Percentiles rank a stretch among this genome's conserved stretches.
Evolutionary conservation across 495 filamentous ascomycete genomes (phyloP).

Genomic region (Sordaria brevicollis): DNA sequence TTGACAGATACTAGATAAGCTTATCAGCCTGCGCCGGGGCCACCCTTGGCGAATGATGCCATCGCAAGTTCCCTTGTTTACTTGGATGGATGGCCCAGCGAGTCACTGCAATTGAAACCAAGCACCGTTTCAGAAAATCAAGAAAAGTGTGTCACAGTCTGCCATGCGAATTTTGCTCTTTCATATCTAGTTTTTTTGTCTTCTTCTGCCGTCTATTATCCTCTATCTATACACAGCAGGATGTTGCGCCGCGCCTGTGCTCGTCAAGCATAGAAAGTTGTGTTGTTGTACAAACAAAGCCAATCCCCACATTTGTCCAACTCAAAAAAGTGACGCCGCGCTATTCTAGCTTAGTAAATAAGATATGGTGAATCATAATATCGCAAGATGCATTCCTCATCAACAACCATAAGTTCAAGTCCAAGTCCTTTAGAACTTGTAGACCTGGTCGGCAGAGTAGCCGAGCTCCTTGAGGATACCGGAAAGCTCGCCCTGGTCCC

Average conservation of each 20-base stretch:
- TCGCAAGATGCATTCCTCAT: background rate
- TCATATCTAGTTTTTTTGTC: background rate
- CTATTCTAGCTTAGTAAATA: background rate
- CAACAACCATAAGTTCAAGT: too few species aligned
- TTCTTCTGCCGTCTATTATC: background rate
- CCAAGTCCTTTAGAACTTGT: constrained; percentile 63
- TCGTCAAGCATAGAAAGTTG: background rate
- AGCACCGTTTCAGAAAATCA: background rate
- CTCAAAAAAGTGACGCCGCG: background rate
- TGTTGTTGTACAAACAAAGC: background rate
- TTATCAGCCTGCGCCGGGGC: background rate
- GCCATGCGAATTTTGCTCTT: background rate
- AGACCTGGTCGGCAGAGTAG: constrained; percentile 88
- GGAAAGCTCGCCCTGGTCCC: constrained; percentile 82
- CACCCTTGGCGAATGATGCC: background rate
- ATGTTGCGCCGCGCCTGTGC: background rate
- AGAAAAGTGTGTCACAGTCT: background rate
- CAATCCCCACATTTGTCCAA: background rate
- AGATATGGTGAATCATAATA: background rate
- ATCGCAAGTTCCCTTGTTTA: background rate
- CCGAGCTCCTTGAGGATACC: constrained; percentile 84
- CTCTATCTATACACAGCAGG: background rate
- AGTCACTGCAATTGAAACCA: background rate
- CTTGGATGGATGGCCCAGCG: background rate
- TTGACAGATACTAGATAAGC: background rate